Evolutionary conservation across 495 filamentous ascomycete genomes (phyloP), one percentile per base, ranked within the genome.

Genomic region (Tuber magnatum): DNA sequence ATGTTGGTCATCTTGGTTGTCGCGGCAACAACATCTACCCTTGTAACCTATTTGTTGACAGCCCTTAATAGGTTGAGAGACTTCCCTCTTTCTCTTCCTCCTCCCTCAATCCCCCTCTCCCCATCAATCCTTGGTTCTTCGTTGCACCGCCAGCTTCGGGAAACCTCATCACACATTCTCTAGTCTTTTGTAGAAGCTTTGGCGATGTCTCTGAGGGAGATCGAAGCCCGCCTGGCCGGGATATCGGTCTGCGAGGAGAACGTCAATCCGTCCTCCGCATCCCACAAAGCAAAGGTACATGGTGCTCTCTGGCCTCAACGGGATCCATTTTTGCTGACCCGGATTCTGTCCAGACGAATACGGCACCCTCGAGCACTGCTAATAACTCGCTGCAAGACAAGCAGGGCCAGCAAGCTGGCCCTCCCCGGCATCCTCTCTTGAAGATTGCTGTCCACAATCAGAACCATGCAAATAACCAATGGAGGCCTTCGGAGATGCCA

Each of bases 211-310:
- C 86, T 88, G 51, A 87, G 88, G 78, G 87, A 87, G 61, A 83
- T 97, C 22, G 93, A 97, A 82, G 85, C 91, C 85, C 91, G 92
- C 71, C 91, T 97, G 81, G 93, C 94, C 88, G 90, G 89, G 78
- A 85, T 95, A 83, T 90, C 92, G 28, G 90, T 97, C 48, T 91
- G 90, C 78, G 93, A 94, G 80, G 93, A 94, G 81, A 93, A 92
- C 65, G 83, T 84, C 48, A 85, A 87, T 76, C 85, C 83, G 68
- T 84, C 81, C 44, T 85, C 86, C 42, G 89, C 90, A 78, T 12
- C n/a, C 35, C 85, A 86, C 68, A 94, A 93, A 83, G 84, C 88
- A 40, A 94, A 94, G 89, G 92, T 93, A 84, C 28, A 75, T 77
- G 71, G 68, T 35, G 24, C 65, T 39, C 65, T 39, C 46, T 22